Base-by-base conservation (phyloP, 2,329 filamentous ascomycete species). In the Fusarium abutilonis region DNA sequence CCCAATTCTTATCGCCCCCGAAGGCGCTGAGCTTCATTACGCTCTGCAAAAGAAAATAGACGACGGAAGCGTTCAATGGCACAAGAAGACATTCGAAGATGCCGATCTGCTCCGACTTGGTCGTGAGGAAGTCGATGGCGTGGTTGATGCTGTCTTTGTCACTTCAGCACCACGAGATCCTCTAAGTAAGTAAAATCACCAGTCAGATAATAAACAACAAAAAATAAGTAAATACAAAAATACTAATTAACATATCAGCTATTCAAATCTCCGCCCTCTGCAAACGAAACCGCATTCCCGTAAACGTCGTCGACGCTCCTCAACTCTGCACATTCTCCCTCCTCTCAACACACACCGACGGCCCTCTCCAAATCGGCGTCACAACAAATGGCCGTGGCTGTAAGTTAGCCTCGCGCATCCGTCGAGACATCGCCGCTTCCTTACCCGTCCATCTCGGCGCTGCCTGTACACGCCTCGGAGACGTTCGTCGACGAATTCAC, bases 341-440 rank as follows among this genome's bases (percentile, higher is more conserved):
- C 48, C 86, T 98, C 41, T 95, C 93, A 21, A 96, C 92, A 8
- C 88, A 98, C 75, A 88, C 86, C 51, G 93, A 97, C 71, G 95
- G 95, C 0, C 94, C 95, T 9, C 82, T 99, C 36, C 95, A 98
- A 74, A 89, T 99, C 59, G 95, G 95, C 60, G 90, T 99, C 55
- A 98, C 95, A 4, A 98, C 95, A 1, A 97, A 96, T 56, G 94
- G 95, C 17, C 89, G 91, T 69, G 95, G 95, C 2, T 98, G 95
- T 80, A 97, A 97, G 77, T 84, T 99, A 28, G 92, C 95, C 6
- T 92, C 92, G 9, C 85, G 95, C 23, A 92, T 99, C 69, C 87
- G 93, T 14, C 86, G 95, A 53, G 95, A 98, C 71, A 90, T 99
- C 59, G 90, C 92, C 3, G 85, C 93, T 1, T 86, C 88, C 0